Base-by-base conservation (phyloP, 495 filamentous ascomycete species). In the Articulospora tetracladia region DNA sequence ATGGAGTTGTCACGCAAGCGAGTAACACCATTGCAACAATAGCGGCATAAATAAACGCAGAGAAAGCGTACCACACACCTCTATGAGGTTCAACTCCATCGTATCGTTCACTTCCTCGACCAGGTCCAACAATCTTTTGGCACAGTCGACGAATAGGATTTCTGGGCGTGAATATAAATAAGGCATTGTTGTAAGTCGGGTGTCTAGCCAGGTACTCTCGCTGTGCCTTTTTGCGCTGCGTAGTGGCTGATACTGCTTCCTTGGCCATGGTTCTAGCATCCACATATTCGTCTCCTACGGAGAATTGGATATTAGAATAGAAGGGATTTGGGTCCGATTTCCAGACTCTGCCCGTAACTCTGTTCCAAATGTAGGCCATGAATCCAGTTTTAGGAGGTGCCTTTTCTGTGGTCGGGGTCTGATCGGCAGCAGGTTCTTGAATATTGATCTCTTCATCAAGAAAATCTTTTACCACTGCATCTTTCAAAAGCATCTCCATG, bases 1-100 rank as follows among this genome's bases (percentile, higher is more conserved):
- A 76, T 1, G 94, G 94, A 2, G 94, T 99, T 11, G 93, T 97
- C 57, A 97, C 77, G 67, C 94, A 98, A 32, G 94, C 94, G 48
- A 99, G 82, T 30, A 98, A 68, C 19, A 99, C 94, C 94, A 99
- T 98, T 47, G 91, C 90, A 50, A 98, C 89, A 58, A 99, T 97
- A 27, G 91, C 88, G 8, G 87, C 86, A 67, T 99, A 99, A 61
- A 98, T 90, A 57, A 99, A 86, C 10, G 88, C 89, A 0, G 95
- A 97, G 70, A 99, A 97, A 4, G 82, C 74, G 68, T 95, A 97
- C 91, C 95, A 98, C 13, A 95, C 76, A 1, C 86, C 84, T 59
- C 88, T 92, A 64, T 93, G 91, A 1, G 94, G 94, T 57, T 88
- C 83, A 0, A 92, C 83, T 20, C 94, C 94, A 69, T 96, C 89